These are phyloP conservation scores for Chrysoporthe austroafricana DNA, from an alignment of 2,329 filamentous ascomycete species.

Conservation along the genomic window DNA sequence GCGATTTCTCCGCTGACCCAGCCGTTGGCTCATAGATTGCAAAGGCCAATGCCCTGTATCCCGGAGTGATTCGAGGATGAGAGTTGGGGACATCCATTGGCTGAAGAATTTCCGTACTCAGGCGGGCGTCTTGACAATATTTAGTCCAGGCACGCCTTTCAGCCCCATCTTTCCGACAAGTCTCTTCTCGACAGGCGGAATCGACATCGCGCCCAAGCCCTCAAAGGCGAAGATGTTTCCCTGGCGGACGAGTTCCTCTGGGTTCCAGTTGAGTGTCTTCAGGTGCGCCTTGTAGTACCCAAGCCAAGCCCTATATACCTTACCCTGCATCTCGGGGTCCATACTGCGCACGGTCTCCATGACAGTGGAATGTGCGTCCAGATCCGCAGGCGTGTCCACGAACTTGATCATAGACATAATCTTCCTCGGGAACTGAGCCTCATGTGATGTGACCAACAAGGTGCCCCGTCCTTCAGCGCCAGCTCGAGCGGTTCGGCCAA, in stretches of 20 bases:
- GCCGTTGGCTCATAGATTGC: neutral
- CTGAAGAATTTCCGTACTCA: neutral
- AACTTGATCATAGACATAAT: slow-evolving; percentile 60
- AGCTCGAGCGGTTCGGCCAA: slow-evolving; percentile 70
- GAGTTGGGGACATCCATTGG: too few species aligned
- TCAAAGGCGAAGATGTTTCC: slow-evolving; percentile 55
- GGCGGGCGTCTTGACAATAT: slow-evolving; percentile 34
- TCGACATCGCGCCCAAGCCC: slow-evolving; percentile 51
- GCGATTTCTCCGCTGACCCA: neutral
- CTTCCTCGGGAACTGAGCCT: slow-evolving; percentile 54
- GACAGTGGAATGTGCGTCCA: slow-evolving; percentile 48
- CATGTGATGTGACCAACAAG: slow-evolving; percentile 57
- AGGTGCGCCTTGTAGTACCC: slow-evolving; percentile 58
- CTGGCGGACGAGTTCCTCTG: slow-evolving; percentile 50
- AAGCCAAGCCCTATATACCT: slow-evolving; percentile 61
- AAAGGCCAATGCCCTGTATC: neutral
- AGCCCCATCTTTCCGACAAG: slow-evolving; percentile 62
- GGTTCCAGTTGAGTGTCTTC: slow-evolving; percentile 49
- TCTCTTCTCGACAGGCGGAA: slow-evolving; percentile 51
- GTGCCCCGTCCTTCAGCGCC: slow-evolving; percentile 66
- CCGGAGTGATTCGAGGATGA: neutral
- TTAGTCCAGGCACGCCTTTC: slow-evolving; percentile 54
- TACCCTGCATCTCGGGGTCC: slow-evolving; percentile 48
- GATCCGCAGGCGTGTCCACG: slow-evolving; percentile 47
- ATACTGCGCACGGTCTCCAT: slow-evolving; percentile 44